A percentile compares a stretch with the other conserved stretches of the same genome.
Evolutionary conservation across 768 basidiomycete genomes (phyloP).

Genomic region (Rhizopogon salebrosus): DNA sequence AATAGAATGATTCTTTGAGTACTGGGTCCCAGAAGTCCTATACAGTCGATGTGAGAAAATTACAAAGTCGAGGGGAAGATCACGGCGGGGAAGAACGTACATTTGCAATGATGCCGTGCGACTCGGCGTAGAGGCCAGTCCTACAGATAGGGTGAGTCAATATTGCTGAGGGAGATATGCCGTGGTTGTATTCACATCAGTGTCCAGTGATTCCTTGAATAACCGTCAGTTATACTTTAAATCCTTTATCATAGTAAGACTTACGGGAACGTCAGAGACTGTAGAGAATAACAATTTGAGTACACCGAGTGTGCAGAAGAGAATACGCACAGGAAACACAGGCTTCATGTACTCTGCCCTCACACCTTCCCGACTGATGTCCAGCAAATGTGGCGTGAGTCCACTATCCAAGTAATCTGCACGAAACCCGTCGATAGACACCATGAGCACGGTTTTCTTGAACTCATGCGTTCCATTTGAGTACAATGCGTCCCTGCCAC

Average conservation of each 20-base stretch:
- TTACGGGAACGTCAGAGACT: slow-evolving; percentile 90
- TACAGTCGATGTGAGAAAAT: background rate
- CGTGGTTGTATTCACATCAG: slow-evolving; percentile 58
- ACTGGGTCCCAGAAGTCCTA: slow-evolving; percentile 87
- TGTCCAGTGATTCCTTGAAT: slow-evolving; percentile 81
- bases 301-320: background rate
- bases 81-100: slow-evolving; percentile 33
- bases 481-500: slow-evolving; percentile 29
- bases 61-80: background rate
- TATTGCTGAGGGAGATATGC: background rate
- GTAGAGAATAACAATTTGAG: slow-evolving; percentile 7
- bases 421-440: slow-evolving; percentile 84
- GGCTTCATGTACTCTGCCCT: slow-evolving; percentile 84
- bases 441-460: slow-evolving; percentile 73
- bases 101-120: slow-evolving; percentile 88
- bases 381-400: slow-evolving; percentile 76
- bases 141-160: slow-evolving; percentile 30
- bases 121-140: slow-evolving; percentile 87
- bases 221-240: slow-evolving; percentile 3
- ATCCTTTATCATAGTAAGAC: slow-evolving; percentile 22
- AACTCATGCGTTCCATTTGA: slow-evolving; percentile 85
- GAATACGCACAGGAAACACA: slow-evolving; percentile 67
- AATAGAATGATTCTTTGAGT: slow-evolving; percentile 60
- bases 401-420: slow-evolving; percentile 86
- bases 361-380: slow-evolving; percentile 75